Conservation (phyloP, 805 yeast species). For the Maudiozyma bulderi region DNA sequence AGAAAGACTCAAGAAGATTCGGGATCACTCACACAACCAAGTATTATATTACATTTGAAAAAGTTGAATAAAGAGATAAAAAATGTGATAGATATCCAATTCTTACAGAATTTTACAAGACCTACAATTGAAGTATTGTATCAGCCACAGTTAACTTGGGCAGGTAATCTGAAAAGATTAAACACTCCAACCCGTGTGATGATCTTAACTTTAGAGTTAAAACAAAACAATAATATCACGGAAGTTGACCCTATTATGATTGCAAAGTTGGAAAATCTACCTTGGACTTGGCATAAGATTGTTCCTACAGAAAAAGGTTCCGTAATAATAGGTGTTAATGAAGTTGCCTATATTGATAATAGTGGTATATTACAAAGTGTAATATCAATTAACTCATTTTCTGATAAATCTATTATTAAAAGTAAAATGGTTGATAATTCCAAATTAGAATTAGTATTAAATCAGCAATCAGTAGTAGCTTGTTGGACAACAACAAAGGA, state of each 20-base stretch:
- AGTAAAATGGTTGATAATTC: constrained; percentile 38
- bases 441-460: constrained; percentile 20
- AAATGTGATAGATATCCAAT: constrained; percentile 62
- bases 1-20: not conserved
- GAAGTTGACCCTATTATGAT: constrained; percentile 49
- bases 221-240: constrained; percentile 15
- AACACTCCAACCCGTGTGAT: constrained; percentile 17
- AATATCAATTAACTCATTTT: constrained; percentile 24
- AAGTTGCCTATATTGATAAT: constrained; percentile 68
- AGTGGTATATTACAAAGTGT: constrained; percentile 36
- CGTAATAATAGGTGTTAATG: constrained; percentile 63
- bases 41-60: constrained; percentile 50
- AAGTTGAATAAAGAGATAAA: constrained; percentile 47
- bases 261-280: constrained; percentile 52
- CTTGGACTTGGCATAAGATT: constrained; percentile 61
- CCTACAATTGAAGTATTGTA: constrained; percentile 70
- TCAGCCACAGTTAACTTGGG: constrained; percentile 60
- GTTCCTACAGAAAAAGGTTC: constrained; percentile 60
- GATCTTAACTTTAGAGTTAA: constrained; percentile 41
- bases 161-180: constrained; percentile 39
- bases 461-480: constrained; percentile 8
- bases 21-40: constrained; percentile 21
- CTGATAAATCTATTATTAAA: constrained; percentile 38
- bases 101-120: constrained; percentile 63
- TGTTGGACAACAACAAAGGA: constrained; percentile 9